These are phyloP conservation scores for Boletus insuetus DNA, from an alignment of 768 basidiomycete species.

Conservation along the genomic window DNA sequence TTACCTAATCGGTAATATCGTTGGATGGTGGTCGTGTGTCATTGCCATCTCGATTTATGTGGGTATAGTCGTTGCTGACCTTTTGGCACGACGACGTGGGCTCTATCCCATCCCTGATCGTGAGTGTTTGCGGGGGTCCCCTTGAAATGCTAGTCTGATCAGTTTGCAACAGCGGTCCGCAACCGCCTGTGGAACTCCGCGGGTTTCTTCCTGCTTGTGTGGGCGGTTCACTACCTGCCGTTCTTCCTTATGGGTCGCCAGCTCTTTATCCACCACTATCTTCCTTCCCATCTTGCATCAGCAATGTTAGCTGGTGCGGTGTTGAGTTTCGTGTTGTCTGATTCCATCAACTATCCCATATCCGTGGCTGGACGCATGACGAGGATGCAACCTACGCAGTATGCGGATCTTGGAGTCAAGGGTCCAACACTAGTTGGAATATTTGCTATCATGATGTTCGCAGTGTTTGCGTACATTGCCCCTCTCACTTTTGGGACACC, in stretches of 20 bases:
- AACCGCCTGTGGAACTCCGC: slow-evolving; percentile 94
- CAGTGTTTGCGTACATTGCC: slow-evolving; percentile 70
- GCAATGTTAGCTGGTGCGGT: slow-evolving; percentile 91
- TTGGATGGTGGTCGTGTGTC: slow-evolving; percentile 94
- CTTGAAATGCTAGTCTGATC: neutral
- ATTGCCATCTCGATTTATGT: slow-evolving; percentile 83
- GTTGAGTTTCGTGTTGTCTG: slow-evolving; percentile 85
- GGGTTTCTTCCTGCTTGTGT: slow-evolving; percentile 92
- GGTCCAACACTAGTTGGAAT: slow-evolving; percentile 63
- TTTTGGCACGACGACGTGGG: slow-evolving; percentile 82
- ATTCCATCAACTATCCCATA: slow-evolving; percentile 89
- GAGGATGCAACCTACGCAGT: slow-evolving; percentile 47
- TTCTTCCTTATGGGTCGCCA: slow-evolving; percentile 99
- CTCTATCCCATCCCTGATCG: slow-evolving; percentile 84
- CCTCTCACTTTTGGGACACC: slow-evolving; percentile 97
- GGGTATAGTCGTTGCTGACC: slow-evolving; percentile 87
- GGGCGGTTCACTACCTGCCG: slow-evolving; percentile 94
- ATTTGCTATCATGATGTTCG: slow-evolving; percentile 59
- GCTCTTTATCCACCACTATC: slow-evolving; percentile 95
- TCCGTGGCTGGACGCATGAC: slow-evolving; percentile 73
- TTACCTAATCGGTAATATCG: slow-evolving; percentile 91
- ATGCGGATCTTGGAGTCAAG: slow-evolving; percentile 74
- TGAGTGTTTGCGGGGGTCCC: slow-evolving; percentile 41
- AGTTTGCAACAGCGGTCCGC: slow-evolving; percentile 62
- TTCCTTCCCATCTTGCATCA: slow-evolving; percentile 93